Evolutionary conservation across 345 rosid genomes (phyloP).

Genomic region (Geranium rotundifolium): DNA sequence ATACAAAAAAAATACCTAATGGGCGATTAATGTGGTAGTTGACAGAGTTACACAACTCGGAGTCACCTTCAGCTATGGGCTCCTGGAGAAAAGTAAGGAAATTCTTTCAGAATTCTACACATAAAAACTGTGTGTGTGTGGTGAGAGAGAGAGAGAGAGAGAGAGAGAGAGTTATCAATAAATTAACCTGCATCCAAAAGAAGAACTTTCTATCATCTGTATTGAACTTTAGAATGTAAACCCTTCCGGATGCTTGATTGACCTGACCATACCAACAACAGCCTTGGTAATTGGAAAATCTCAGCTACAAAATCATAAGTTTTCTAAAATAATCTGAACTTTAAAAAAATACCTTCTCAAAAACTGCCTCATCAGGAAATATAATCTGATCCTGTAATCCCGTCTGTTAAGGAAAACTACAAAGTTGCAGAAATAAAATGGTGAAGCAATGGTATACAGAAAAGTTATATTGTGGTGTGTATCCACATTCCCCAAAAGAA

Average conservation of each 20-base stretch:
- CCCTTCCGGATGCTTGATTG: constrained; percentile 79
- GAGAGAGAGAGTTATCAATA: constrained; percentile 5
- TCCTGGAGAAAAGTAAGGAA: constrained; percentile 31
- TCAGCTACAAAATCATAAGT: constrained; percentile 4
- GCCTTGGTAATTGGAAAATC: not conserved
- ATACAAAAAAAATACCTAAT: constrained; percentile 37
- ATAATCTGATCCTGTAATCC: constrained; percentile 71
- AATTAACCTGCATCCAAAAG: constrained; percentile 85
- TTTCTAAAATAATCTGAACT: not conserved
- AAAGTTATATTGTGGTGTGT: not conserved
- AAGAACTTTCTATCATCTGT: constrained; percentile 79
- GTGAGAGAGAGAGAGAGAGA: constrained; percentile 1
- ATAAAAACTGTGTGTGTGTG: not conserved
- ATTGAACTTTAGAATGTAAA: constrained; percentile 78
- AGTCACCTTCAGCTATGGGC: constrained; percentile 69
- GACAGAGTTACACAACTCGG: constrained; percentile 50
- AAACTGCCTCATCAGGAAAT: constrained; percentile 85
- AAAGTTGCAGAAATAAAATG: constrained; percentile 2
- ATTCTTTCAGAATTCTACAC: not conserved
- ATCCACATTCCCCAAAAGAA: not conserved
- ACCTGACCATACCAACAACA: constrained; percentile 35
- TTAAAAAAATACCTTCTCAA: constrained; percentile 64
- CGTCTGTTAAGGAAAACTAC: constrained; percentile 32
- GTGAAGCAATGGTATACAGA: constrained; percentile 1
- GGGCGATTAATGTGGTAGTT: constrained; percentile 64